Conservation (phyloP, 208 protist species). For the Ichthyophonus hoferi region DNA sequence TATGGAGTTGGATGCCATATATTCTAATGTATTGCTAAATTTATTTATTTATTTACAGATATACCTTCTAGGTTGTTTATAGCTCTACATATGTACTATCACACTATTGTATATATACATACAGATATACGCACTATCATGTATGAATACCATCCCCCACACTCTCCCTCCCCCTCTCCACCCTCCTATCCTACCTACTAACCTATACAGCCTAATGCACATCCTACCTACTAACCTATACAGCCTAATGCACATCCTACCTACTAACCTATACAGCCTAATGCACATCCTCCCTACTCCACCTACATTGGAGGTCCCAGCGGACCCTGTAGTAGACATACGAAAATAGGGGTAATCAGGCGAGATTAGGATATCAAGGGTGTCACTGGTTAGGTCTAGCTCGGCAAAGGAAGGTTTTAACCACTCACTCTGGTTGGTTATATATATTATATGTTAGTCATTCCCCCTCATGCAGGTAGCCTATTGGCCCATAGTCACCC, state of each 20-base stretch:
- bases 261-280: background rate
- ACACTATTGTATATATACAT: too few species aligned
- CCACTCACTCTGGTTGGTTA: background rate
- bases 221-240: background rate
- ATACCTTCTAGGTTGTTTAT: too few species aligned
- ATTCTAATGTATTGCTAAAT: too few species aligned
- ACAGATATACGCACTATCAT: background rate
- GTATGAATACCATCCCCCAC: background rate
- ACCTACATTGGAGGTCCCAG: background rate
- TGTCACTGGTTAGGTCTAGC: constrained; percentile 22
- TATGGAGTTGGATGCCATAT: too few species aligned
- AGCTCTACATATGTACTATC: too few species aligned
- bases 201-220: background rate
- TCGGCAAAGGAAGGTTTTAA: constrained; percentile 20
- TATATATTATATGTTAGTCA: too few species aligned
- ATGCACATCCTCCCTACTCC: background rate
- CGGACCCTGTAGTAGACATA: background rate
- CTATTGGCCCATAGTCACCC: too few species aligned
- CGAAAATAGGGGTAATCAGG: constrained; percentile 26
- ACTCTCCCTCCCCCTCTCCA: background rate
- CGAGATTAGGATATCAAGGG: constrained; percentile 11
- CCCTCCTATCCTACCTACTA: background rate
- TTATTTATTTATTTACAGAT: too few species aligned
- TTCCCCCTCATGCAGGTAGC: too few species aligned
- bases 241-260: background rate